Conservation (phyloP, 805 yeast species). For the Metschnikowia henanensis region DNA sequence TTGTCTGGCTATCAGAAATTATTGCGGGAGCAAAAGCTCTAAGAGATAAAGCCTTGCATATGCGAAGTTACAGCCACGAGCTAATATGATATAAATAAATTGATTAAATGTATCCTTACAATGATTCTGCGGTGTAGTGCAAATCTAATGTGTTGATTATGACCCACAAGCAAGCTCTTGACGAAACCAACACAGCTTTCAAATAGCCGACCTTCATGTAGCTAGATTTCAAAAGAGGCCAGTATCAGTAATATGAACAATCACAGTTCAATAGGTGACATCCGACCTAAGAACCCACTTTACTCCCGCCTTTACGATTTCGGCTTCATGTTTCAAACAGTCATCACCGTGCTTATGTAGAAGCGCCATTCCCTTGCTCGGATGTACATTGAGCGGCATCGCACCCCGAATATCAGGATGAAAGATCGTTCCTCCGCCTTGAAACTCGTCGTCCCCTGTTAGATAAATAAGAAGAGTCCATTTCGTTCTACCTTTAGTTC, state of each 20-base stretch:
- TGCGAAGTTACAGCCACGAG: too few relatives aligned
- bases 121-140: background rate
- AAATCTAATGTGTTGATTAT: too few relatives aligned
- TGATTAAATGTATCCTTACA: background rate
- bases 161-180: too few relatives aligned
- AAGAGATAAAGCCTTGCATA: background rate
- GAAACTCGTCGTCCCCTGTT: slow-evolving; percentile 54
- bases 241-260: background rate
- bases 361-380: slow-evolving; percentile 55
- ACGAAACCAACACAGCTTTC: too few relatives aligned
- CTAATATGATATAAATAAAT: too few relatives aligned
- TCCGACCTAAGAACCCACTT: slow-evolving; percentile 68
- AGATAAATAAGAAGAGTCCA: slow-evolving; percentile 63
- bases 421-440: slow-evolving; percentile 62
- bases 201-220: background rate
- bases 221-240: background rate
- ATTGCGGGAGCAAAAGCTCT: slow-evolving; percentile 11
- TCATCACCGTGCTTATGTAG: slow-evolving; percentile 68
- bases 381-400: slow-evolving; percentile 40
- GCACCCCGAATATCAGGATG: slow-evolving; percentile 30
- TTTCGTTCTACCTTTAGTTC: slow-evolving; percentile 41
- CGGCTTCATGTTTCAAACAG: slow-evolving; percentile 60
- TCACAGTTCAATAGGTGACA: slow-evolving; percentile 26
- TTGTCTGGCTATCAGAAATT: slow-evolving; percentile 16
- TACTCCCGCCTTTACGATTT: slow-evolving; percentile 48